phyloP scores from a whole-genome alignment of 148 eudicot genomes.

The Persicaria maculosa region DNA sequence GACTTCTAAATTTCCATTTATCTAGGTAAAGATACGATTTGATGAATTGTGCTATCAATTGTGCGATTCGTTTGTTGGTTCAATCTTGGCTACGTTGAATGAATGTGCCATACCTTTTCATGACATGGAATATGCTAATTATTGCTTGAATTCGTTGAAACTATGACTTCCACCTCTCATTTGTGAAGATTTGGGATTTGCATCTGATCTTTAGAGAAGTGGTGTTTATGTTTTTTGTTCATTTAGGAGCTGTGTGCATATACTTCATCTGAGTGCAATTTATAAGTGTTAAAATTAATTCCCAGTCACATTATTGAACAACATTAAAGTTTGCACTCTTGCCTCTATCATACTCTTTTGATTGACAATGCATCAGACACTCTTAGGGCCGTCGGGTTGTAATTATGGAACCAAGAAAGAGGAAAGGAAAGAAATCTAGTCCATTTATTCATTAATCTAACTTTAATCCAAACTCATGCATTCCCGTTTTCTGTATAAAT shows the following conservation, averaged over 20 bases:
- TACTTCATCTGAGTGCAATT: neutral
- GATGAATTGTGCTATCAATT: neutral
- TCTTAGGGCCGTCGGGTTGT: too few species aligned
- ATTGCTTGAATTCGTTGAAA: neutral
- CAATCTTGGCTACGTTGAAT: too few species aligned
- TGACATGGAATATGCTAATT: neutral
- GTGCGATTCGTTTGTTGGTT: neutral
- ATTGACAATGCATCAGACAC: neutral
- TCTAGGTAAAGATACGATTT: neutral
- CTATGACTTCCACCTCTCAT: neutral
- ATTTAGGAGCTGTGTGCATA: neutral
- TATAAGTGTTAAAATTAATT: neutral
- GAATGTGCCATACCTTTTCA: neutral
- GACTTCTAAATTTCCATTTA: neutral
- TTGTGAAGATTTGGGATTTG: neutral
- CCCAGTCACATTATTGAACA: neutral
- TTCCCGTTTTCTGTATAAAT: too few species aligned
- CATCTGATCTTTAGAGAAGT: neutral
- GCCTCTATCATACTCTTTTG: neutral
- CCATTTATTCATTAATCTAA: too few species aligned
- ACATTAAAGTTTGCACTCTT: neutral
- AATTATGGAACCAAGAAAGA: too few species aligned
- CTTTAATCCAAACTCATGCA: too few species aligned
- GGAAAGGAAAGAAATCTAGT: too few species aligned
- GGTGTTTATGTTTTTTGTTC: neutral